These are phyloP conservation scores for Withania somnifera DNA, from an alignment of 305 asterid genomes.

Conservation along the genomic window DNA sequence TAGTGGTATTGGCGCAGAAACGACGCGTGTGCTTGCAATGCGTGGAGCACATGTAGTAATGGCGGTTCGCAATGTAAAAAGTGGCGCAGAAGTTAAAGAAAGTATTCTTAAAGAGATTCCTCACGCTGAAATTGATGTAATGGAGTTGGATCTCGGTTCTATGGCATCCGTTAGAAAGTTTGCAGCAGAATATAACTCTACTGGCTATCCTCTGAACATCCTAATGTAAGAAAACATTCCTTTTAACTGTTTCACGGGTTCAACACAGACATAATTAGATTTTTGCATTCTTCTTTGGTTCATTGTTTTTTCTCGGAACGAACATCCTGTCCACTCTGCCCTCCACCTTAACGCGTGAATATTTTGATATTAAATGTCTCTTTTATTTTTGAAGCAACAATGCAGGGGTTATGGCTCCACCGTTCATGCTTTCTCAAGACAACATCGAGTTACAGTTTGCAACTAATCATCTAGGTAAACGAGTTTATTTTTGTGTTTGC, in stretches of 20 bases:
- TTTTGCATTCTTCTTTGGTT: neutral
- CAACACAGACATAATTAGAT: neutral
- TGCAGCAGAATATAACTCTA: constrained; percentile 51
- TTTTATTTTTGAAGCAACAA: constrained; percentile 46
- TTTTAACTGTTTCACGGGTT: neutral
- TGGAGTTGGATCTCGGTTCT: constrained; percentile 64
- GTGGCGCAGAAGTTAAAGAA: constrained; percentile 37
- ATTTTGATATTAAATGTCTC: neutral
- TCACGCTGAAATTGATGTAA: constrained; percentile 57
- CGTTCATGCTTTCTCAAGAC: constrained; percentile 66
- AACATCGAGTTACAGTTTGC: constrained; percentile 85
- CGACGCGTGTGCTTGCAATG: constrained; percentile 46
- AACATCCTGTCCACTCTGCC: neutral
- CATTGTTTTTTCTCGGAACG: neutral
- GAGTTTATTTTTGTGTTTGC: neutral
- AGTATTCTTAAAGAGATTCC: constrained; percentile 36
- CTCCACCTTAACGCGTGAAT: neutral
- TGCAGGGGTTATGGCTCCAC: constrained; percentile 93
- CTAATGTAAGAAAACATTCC: constrained; percentile 46
- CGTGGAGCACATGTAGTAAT: constrained; percentile 55
- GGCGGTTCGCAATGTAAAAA: constrained; percentile 58
- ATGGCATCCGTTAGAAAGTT: constrained; percentile 55
- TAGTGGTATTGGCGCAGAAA: constrained; percentile 78
- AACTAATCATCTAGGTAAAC: constrained; percentile 75
- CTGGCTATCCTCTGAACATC: constrained; percentile 47